Evolutionary conservation across 495 filamentous ascomycete species (phyloP), one percentile per base, ranked within the genome.

Genomic region (Cairneyella variabilis): DNA sequence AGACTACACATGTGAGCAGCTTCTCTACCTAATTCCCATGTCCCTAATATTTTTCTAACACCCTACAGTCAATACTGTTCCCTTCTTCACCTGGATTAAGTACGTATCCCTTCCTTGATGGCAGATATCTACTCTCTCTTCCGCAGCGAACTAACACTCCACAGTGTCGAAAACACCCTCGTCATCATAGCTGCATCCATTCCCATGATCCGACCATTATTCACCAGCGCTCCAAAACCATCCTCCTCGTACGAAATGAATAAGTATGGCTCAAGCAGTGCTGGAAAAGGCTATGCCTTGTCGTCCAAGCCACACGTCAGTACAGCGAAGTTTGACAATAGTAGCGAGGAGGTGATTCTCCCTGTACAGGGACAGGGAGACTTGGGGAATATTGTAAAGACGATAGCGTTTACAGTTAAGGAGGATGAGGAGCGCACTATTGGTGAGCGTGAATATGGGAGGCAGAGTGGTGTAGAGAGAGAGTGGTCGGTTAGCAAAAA

Each of bases 1-100:
- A 10, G 41, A 44, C 20, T 44, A 21, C 41, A 44, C 41, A 7
- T 44, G 41, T 25, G 23, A 21, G 41, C 9, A 12, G 11, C 41
- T 25, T 44, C 3, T 21, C 41, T 23, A n/a, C 21, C 9, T 25
- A 6, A 20, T 8, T n/a, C 11, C n/a, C 16, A 23, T n/a, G n/a
- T n/a, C n/a, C n/a, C n/a, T n/a, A n/a, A n/a, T n/a, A n/a, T n/a
- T n/a, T 38, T 38, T 12, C 36, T 38, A 38, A 38, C 36, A n/a
- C 3, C 20, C 36, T 38, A 17, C 36, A 38, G 36, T 38, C 36
- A 38, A 38, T 17, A 38, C 36, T 2, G 36, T 38, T 11, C 36
- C 36, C 36, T 38, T 38, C 36, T 38, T 38, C 12, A 38, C 36
- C 36, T 38, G 36, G 36, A 38, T 38, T n/a, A 38, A 38, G 36